Base-by-base conservation (phyloP, 2,329 filamentous ascomycete species). In the Orbilia ellipsospora region DNA sequence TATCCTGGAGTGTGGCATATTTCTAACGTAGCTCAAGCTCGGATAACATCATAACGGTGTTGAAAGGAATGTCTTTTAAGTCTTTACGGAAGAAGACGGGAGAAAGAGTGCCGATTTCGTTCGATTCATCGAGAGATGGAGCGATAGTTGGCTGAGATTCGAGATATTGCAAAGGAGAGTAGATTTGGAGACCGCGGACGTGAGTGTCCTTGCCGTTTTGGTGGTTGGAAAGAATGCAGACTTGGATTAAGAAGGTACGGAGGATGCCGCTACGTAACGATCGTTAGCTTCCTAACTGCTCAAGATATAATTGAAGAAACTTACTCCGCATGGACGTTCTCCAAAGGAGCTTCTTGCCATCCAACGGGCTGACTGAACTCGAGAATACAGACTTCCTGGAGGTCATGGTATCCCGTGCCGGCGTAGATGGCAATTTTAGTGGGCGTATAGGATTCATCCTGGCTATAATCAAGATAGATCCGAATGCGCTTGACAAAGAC, bases 121-220 rank as follows among this genome's bases (percentile, higher is more conserved):
- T 54, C 4, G 59, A 48, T 23, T 75, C 50, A 12, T 68, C 59
- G 8, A 75, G 57, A 16, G n/a, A 42, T 5, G 55, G 31, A 20
- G 23, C 2, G 36, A 60, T 13, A 7, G 36, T 45, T 5, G 59
- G 44, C n/a, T 64, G 64, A 13, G 72, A 60, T 28, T 75, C 72
- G 31, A 69, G 60, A 23, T 60, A 75, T 23, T 57, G 45, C 2
- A 75, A 44, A 48, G 75, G 75, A 6, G 64, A 69, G 61, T 90
- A 99, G 8, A 98, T 90, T 84, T 97, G 96, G 82, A 99, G 87
- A 1, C 93, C 94, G 15, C 95, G 88, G 23, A 99, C 87, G 85
- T 99, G 95, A n/a, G 95, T 99, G 82, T 99, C 95, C 82, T 99
- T 99, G 78, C 95, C 95, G 82, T 99, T 99, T 83, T 99, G 95